Conservation (phyloP, 495 filamentous ascomycete species). For the Xylaria venustula region DNA sequence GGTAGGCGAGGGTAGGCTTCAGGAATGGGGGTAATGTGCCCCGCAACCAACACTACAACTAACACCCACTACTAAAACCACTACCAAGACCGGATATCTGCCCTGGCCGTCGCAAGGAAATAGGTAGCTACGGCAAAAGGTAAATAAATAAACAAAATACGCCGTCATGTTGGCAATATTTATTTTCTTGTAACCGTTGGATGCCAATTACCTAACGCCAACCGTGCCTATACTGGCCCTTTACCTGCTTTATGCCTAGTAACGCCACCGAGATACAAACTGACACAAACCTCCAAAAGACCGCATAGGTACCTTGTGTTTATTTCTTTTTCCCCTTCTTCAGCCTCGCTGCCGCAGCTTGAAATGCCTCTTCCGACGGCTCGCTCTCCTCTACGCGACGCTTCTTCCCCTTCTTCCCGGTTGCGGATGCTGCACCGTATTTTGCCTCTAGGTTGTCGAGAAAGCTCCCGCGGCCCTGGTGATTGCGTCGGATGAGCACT, state of each 20-base stretch:
- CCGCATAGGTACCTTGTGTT: background rate
- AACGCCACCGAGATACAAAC: constrained; percentile 5
- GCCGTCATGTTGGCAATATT: background rate
- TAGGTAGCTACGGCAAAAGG: too few species aligned
- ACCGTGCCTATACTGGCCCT: background rate
- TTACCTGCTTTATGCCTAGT: too few species aligned
- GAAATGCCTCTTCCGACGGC: constrained; percentile 69
- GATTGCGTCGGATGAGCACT: constrained; percentile 42
- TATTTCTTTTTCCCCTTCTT: constrained; percentile 42
- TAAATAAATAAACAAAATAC: too few species aligned
- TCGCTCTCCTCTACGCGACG: constrained; percentile 43
- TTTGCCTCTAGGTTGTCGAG: constrained; percentile 70
- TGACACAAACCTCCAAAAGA: background rate
- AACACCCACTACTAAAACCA: too few species aligned
- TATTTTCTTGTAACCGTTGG: background rate
- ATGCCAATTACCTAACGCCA: background rate
- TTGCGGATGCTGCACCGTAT: constrained; percentile 53
- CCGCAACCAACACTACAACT: too few species aligned
- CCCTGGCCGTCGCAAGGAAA: background rate
- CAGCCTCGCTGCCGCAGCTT: constrained; percentile 42
- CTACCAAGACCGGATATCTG: background rate
- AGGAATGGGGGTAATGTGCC: background rate
- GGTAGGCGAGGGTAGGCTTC: too few species aligned
- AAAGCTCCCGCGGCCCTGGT: constrained; percentile 48
- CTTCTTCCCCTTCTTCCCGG: constrained; percentile 50